Evolutionary conservation across 2,329 filamentous ascomycete genomes (phyloP).

Genomic region (Aureobasidium sp.): DNA sequence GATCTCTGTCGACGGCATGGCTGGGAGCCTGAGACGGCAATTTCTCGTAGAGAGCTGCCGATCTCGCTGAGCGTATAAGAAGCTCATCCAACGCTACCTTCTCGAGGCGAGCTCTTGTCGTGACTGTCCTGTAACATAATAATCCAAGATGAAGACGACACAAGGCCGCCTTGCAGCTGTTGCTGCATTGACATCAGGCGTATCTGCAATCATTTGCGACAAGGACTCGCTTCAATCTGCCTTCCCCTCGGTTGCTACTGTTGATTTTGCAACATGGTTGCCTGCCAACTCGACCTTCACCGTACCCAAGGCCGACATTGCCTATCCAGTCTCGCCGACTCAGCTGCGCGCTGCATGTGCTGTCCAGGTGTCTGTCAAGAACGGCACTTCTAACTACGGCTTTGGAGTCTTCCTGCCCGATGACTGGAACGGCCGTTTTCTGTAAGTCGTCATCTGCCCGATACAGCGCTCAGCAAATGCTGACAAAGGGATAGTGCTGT

Average conservation of each 20-base stretch:
- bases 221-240: constrained; percentile 28
- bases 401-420: constrained; percentile 30
- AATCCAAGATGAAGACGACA: neutral
- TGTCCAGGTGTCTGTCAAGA: constrained; percentile 27
- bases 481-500: constrained; percentile 24
- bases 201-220: constrained; percentile 25
- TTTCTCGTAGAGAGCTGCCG: neutral
- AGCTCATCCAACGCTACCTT: neutral
- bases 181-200: neutral
- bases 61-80: neutral
- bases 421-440: constrained; percentile 29
- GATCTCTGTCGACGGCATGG: neutral
- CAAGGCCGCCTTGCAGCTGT: neutral
- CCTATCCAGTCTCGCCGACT: constrained; percentile 35
- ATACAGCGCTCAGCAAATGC: too few relatives aligned
- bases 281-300: constrained; percentile 33
- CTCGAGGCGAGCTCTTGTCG: neutral
- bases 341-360: constrained; percentile 27
- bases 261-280: constrained; percentile 31
- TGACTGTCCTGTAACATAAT: neutral
- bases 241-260: constrained; percentile 30
- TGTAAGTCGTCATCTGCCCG: constrained; percentile 11
- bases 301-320: constrained; percentile 32
- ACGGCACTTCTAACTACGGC: constrained; percentile 23
- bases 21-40: neutral